Percentiles rank a stretch among this genome's conserved stretches.
These are phyloP conservation scores for Bimuria novae-zelandiae DNA, from an alignment of 2,329 filamentous ascomycete genomes.

Conservation along the genomic window DNA sequence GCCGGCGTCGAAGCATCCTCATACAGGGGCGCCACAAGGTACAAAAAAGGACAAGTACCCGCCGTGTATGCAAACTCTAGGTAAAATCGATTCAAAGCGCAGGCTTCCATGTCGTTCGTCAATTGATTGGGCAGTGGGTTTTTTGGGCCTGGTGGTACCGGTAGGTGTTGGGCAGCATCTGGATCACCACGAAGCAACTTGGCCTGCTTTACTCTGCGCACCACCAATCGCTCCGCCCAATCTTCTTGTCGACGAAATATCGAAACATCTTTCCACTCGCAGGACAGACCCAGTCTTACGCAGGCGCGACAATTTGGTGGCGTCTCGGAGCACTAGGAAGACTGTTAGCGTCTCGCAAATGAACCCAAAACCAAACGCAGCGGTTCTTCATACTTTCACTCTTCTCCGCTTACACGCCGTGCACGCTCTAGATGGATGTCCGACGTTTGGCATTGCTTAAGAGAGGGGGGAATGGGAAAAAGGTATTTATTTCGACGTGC, in stretches of 20 bases:
- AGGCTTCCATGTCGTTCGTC: not conserved
- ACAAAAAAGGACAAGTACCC: slow-evolving; percentile 10
- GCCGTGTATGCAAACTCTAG: slow-evolving; percentile 7
- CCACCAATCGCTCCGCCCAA: not conserved
- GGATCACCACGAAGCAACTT: not conserved
- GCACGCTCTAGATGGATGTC: not conserved
- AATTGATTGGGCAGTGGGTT: not conserved
- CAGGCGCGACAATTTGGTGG: not conserved
- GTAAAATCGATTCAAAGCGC: slow-evolving; percentile 1
- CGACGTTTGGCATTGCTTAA: not conserved
- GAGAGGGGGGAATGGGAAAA: not conserved
- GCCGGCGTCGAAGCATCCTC: not conserved
- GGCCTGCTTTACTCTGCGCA: slow-evolving; percentile 3
- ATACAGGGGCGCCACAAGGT: not conserved
- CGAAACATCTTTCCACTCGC: not conserved
- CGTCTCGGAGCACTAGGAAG: slow-evolving; percentile 1
- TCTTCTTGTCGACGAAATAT: not conserved
- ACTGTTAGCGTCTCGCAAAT: not conserved
- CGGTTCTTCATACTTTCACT: slow-evolving; percentile 1
- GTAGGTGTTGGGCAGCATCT: not conserved
- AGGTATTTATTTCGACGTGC: not conserved
- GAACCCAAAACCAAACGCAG: not conserved
- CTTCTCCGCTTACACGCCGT: not conserved
- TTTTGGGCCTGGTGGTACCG: not conserved
- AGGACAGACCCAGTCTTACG: not conserved